phyloP scores from a whole-genome alignment of 2,329 filamentous ascomycete genomes.

The Sarocladiaceae sp. region DNA sequence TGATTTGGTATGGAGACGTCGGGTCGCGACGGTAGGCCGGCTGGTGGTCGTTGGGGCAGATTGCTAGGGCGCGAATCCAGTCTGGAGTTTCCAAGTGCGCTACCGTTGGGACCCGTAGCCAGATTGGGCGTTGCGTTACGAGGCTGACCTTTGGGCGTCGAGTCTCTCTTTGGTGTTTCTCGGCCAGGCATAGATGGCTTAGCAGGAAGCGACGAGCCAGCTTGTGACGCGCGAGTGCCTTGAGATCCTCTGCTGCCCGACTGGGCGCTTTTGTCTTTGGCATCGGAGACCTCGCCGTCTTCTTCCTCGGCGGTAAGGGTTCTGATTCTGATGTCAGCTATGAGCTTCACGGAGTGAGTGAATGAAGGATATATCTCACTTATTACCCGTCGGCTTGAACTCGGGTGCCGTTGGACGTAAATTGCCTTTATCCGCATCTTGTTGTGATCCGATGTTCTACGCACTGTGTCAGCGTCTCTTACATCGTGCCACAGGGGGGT shows the following conservation, averaged over 20 bases:
- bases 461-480: constrained; percentile 15
- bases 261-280: constrained; percentile 25
- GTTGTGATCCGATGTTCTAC: constrained; percentile 24
- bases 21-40: constrained; percentile 51
- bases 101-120: constrained; percentile 3
- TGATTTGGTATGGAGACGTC: constrained; percentile 51
- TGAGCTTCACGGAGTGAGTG: neutral
- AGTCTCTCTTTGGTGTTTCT: constrained; percentile 23
- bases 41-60: constrained; percentile 31
- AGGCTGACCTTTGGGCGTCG: constrained; percentile 19
- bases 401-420: constrained; percentile 58
- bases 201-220: constrained; percentile 21
- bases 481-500: neutral
- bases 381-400: constrained; percentile 53
- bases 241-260: constrained; percentile 15
- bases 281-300: constrained; percentile 70
- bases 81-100: constrained; percentile 14
- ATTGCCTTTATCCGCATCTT: constrained; percentile 27
- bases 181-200: constrained; percentile 23
- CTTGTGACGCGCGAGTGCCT: constrained; percentile 5
- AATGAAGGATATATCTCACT: constrained; percentile 24
- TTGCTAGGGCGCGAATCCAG: constrained; percentile 27
- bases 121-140: constrained; percentile 13
- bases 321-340: constrained; percentile 10
- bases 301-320: constrained; percentile 49